A percentile compares a stretch with the other conserved stretches of the same genome.
These are phyloP conservation scores for Paramecium biaurelia DNA, from an alignment of 73 alveolate species.

Conservation along the genomic window DNA sequence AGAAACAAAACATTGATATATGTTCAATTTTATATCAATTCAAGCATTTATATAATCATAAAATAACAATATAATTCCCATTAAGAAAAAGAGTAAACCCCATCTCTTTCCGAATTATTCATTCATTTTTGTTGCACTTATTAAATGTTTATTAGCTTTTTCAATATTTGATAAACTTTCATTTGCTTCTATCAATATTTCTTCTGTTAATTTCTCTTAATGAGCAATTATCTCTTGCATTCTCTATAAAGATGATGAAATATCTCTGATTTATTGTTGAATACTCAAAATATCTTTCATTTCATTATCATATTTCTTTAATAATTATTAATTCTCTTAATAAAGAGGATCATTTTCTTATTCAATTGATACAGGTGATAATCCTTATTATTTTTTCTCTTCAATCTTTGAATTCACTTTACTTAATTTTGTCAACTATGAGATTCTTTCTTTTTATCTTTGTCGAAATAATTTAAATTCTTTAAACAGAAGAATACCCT, in stretches of 20 bases:
- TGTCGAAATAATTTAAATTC: not conserved
- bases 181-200: not conserved
- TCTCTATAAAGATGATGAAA: not conserved
- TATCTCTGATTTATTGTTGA: constrained; percentile 14
- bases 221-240: not conserved
- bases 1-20: constrained; percentile 24
- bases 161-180: not conserved
- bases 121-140: constrained; percentile 2
- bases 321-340: not conserved
- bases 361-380: not conserved
- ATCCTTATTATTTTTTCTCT: not conserved
- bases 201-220: not conserved
- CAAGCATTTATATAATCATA: constrained; percentile 15
- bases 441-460: not conserved
- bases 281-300: not conserved
- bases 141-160: constrained; percentile 28
- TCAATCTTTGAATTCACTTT: not conserved
- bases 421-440: not conserved
- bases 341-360: not conserved
- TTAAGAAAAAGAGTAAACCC: not conserved
- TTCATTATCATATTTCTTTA: not conserved
- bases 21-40: not conserved
- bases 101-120: constrained; percentile 24
- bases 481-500: not conserved
- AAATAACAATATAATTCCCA: not conserved